Evolutionary conservation across 441 rosid species (phyloP).

Genomic region (Brassica balearica): DNA sequence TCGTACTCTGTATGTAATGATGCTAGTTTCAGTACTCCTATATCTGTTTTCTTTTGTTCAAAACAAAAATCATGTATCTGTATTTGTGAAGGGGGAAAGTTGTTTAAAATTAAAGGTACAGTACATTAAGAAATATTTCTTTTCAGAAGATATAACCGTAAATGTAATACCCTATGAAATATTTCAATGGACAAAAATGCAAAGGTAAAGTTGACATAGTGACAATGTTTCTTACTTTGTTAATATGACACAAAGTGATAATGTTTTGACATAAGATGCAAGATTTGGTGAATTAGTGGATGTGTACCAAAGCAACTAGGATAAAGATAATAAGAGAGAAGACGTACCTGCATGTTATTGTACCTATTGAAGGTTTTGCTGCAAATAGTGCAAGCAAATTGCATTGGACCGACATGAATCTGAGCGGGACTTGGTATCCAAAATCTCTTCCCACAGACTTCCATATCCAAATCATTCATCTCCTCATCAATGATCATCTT

Average conservation of each 20-base stretch:
- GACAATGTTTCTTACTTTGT: background rate
- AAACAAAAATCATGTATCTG: background rate
- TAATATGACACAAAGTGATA: constrained; percentile 17
- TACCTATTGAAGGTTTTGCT: constrained; percentile 93
- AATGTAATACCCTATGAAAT: constrained; percentile 13
- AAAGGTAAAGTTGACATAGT: constrained; percentile 44
- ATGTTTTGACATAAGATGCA: constrained; percentile 20
- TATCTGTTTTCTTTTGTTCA: background rate
- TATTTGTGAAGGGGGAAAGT: background rate
- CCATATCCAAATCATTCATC: constrained; percentile 49
- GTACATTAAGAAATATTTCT: background rate
- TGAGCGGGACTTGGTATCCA: constrained; percentile 95
- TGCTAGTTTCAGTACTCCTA: background rate
- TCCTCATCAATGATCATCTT: constrained; percentile 28
- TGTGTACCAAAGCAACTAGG: background rate
- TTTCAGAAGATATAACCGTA: background rate
- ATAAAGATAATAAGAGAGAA: constrained; percentile 20
- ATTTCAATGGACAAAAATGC: constrained; percentile 35
- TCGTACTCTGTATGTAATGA: background rate
- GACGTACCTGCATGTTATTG: constrained; percentile 95
- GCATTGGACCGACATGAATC: constrained; percentile 94
- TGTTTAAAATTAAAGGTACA: background rate
- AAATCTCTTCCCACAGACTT: constrained; percentile 66
- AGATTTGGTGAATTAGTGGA: constrained; percentile 22
- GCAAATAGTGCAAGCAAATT: constrained; percentile 84